Evolutionary conservation across 2,329 filamentous ascomycete genomes (phyloP).

Genomic region (Cladosporium colombiae): DNA sequence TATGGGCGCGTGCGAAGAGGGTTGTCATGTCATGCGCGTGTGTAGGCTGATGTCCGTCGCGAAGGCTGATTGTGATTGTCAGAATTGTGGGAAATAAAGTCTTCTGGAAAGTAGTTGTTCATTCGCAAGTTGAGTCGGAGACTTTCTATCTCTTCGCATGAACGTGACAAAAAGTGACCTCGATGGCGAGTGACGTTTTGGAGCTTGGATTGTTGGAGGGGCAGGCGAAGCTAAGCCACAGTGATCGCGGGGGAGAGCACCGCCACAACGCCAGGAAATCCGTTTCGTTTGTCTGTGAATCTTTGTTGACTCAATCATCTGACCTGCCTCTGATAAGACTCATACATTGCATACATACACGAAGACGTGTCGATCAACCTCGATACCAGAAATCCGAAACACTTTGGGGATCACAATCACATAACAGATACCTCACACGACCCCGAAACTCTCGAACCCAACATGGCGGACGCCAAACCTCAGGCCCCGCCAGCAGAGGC

Average conservation of each 20-base stretch:
- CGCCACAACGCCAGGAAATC: constrained; percentile 8
- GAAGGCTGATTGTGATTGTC: not conserved
- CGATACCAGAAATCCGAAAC: not conserved
- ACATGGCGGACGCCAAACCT: constrained; percentile 34
- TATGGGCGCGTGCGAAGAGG: not conserved
- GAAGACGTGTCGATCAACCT: not conserved
- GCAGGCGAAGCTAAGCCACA: not conserved
- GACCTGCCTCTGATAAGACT: not conserved
- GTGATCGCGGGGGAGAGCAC: constrained; percentile 2
- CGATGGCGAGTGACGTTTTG: not conserved
- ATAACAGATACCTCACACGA: not conserved
- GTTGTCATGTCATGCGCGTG: not conserved
- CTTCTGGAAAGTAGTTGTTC: not conserved
- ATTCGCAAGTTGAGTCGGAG: not conserved
- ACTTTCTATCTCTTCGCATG: not conserved
- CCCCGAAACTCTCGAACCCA: not conserved
- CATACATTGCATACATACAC: not conserved
- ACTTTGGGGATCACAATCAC: not conserved
- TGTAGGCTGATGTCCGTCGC: not conserved
- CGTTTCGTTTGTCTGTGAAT: constrained; percentile 5
- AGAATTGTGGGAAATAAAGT: not conserved
- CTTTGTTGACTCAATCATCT: constrained; percentile 17
- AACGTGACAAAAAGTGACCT: not conserved
- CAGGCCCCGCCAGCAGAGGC: constrained; percentile 20
- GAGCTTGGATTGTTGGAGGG: not conserved